Conservation (phyloP, 2,329 filamentous ascomycete genomes). For the Ciborinia camelliae region DNA sequence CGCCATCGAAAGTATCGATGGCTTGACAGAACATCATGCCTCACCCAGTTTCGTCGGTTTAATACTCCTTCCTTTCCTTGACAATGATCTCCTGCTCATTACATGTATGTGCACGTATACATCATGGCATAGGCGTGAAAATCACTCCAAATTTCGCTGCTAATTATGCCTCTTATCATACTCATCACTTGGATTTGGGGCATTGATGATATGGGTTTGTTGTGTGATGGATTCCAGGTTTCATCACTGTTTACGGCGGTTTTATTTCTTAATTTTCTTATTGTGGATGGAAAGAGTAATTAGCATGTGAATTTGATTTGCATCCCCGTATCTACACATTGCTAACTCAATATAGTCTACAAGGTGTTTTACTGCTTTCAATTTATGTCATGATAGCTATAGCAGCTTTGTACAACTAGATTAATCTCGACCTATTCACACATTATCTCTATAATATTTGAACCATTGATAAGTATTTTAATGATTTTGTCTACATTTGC, state of each 20-base stretch:
- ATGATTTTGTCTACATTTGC: too few species aligned
- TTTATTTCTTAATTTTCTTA: neutral
- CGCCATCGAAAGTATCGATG: slow-evolving; percentile 69
- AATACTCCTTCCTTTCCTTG: slow-evolving; percentile 72
- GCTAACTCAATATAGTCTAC: neutral
- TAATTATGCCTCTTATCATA: slow-evolving; percentile 73
- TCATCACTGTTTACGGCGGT: slow-evolving; percentile 16
- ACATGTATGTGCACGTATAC: slow-evolving; percentile 69
- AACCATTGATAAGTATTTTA: neutral
- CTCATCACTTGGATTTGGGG: slow-evolving; percentile 63
- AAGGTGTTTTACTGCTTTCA: neutral
- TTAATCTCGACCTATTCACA: fast-evolving
- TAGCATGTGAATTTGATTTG: neutral
- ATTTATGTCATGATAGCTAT: slow-evolving; percentile 6
- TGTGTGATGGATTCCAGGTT: slow-evolving; percentile 12
- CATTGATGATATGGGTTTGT: slow-evolving; percentile 10
- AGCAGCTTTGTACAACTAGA: slow-evolving; percentile 3
- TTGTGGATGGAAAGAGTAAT: slow-evolving; percentile 5
- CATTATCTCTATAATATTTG: neutral
- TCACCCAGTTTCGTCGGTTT: slow-evolving; percentile 76
- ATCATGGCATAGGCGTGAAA: slow-evolving; percentile 76
- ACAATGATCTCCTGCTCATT: slow-evolving; percentile 73
- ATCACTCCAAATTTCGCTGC: slow-evolving; percentile 74
- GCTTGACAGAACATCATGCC: slow-evolving; percentile 60
- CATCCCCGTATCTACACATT: neutral